phyloP scores from a whole-genome alignment of 2,329 filamentous ascomycete genomes.

The Cercospora sesami region DNA sequence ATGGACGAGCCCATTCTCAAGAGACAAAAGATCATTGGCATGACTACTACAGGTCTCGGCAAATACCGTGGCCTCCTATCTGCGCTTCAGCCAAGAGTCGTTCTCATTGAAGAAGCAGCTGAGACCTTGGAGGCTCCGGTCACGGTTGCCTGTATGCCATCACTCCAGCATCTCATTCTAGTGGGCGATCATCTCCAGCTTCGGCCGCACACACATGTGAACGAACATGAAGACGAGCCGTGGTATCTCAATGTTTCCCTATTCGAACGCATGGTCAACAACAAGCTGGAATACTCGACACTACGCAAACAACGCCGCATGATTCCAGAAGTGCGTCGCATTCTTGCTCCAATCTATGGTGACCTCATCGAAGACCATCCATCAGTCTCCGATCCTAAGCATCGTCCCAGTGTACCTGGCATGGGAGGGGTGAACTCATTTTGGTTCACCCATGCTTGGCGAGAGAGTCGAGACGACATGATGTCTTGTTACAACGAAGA shows the following conservation, averaged over 20 bases:
- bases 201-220: slow-evolving; percentile 66
- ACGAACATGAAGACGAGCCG: slow-evolving; percentile 59
- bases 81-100: slow-evolving; percentile 63
- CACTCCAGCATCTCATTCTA: slow-evolving; percentile 64
- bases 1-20: slow-evolving; percentile 62
- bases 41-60: slow-evolving; percentile 77
- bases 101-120: slow-evolving; percentile 78
- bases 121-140: slow-evolving; percentile 70
- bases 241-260: slow-evolving; percentile 72
- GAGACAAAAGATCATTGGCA: slow-evolving; percentile 60
- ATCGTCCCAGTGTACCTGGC: slow-evolving; percentile 57
- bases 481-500: slow-evolving; percentile 66
- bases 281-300: slow-evolving; percentile 62
- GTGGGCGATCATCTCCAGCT: slow-evolving; percentile 79
- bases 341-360: slow-evolving; percentile 63
- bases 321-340: slow-evolving; percentile 65
- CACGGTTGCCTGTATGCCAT: slow-evolving; percentile 60
- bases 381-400: slow-evolving; percentile 49
- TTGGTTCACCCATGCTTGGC: slow-evolving; percentile 66
- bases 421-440: slow-evolving; percentile 63
- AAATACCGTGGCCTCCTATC: slow-evolving; percentile 74
- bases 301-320: slow-evolving; percentile 71
- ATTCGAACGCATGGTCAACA: slow-evolving; percentile 74
- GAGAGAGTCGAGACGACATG: slow-evolving; percentile 63
- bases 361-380: slow-evolving; percentile 58